Evolutionary conservation across 1,139 yeast species (phyloP), one percentile per base, ranked within the genome.

Genomic region (Geotrichum phurueaensis): DNA sequence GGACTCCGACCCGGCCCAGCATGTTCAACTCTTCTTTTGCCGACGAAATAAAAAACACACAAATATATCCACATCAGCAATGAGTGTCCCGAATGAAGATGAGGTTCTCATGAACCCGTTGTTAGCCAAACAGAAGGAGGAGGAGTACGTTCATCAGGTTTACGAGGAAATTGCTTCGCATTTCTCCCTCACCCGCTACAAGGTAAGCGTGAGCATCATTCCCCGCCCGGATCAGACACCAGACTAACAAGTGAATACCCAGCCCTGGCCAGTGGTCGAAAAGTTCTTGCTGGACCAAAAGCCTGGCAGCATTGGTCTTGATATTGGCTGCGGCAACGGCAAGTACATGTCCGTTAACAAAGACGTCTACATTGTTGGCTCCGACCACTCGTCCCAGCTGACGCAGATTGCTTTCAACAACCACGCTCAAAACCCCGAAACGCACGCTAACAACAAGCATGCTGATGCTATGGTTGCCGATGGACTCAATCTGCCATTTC

Each of bases 221-320:
- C 13, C 51, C 12, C 31, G 7, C 12, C 31, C n/a, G 12, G n/a
- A 23, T n/a, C 20, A 6, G 18, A 22, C 27, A n/a, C 50, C 18
- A 12, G 5, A 22, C 51, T 48, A 48, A 48, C 51, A 10, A 48
- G 31, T 25, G 5, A 48, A 25, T 15, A n/a, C 18, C 48, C 39
- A 72, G 76, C 98, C 98, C 31, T 94, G 99, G 99, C 99, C 99
- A 5, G 85, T 91, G 18, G 99, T 95, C 20, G 89, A 88, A 60
- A 75, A 79, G 64, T 94, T 87, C 70, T 75, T 94, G 56, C 71
- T 68, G 23, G 68, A 67, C 1, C 78, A 77, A 64, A 59, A 65
- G 0, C 67, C 69, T 0, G 85, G 85, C 6, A 71, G 80, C 3
- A 65, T 84, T 7, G 88, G 88, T 1, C 74, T 83, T 65, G 81